These are phyloP conservation scores for Narthecium ossifragum DNA, from an alignment of 106 monocot genomes.

Conservation along the genomic window DNA sequence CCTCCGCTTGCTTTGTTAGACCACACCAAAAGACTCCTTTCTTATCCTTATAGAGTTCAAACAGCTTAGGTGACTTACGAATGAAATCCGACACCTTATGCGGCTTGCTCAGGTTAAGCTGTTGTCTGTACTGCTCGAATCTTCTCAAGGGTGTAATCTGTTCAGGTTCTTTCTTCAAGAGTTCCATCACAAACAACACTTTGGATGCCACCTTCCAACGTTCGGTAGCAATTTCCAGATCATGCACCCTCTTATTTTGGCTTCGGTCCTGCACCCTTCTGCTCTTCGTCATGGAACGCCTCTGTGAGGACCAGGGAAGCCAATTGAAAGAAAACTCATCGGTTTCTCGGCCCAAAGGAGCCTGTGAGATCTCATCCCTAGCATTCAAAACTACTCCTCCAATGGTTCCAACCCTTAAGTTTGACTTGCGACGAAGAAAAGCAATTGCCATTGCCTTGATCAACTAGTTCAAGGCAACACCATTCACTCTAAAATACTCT, in stretches of 20 bases:
- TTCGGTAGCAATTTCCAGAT: slow-evolving; percentile 65
- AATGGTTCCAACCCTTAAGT: background rate
- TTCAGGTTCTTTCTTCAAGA: slow-evolving; percentile 50
- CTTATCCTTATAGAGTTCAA: slow-evolving; percentile 53
- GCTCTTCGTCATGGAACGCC: slow-evolving; percentile 61
- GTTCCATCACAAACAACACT: slow-evolving; percentile 42
- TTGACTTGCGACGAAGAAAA: background rate
- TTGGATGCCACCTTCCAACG: slow-evolving; percentile 60
- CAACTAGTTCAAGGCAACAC: too few relatives aligned
- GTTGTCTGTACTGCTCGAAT: slow-evolving; percentile 51
- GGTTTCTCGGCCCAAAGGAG: background rate
- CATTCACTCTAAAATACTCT: too few relatives aligned
- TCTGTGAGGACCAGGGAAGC: slow-evolving; percentile 15
- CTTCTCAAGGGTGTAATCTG: slow-evolving; percentile 41
- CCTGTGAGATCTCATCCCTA: background rate
- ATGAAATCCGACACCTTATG: slow-evolving; percentile 59
- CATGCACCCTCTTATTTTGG: slow-evolving; percentile 64
- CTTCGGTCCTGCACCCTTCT: slow-evolving; percentile 71
- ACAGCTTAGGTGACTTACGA: slow-evolving; percentile 55
- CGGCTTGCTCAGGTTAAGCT: slow-evolving; percentile 40
- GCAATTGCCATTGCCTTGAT: background rate
- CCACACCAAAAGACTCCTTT: slow-evolving; percentile 61
- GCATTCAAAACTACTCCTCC: too few relatives aligned
- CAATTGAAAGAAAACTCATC: background rate
- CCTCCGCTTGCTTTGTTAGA: slow-evolving; percentile 33